Evolutionary conservation across 1,284 basidiomycete species (phyloP), one percentile per base, ranked within the genome.

Genomic region (Melampsora occidentalis): DNA sequence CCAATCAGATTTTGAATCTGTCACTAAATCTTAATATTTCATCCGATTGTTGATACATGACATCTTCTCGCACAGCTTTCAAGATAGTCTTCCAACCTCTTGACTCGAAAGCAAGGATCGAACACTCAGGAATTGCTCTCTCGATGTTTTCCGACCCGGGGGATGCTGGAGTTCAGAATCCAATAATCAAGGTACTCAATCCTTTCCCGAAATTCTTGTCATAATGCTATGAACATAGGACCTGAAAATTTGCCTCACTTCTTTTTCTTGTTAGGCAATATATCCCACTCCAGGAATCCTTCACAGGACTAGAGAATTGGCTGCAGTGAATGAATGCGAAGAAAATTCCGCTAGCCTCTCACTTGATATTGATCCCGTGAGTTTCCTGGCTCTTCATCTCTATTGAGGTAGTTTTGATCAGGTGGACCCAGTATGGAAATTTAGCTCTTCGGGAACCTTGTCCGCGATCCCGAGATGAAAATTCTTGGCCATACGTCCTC

Each of bases 211-310:
- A 28, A 4, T 22, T 12, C 5, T 39, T 5, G 22, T 25, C 49
- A 18, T 3, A 39, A 12, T 42, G 6, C 39, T 42, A 10, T 9
- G 39, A 42, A 10, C 6, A 7, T 2, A 5, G 6, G 10, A 42
- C 6, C n/a, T n/a, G n/a, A n/a, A 12, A 2, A 12, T 42, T 6
- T 5, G 12, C 39, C 2, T 10, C 10, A 18, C 35, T 53, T 28
- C 16, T 16, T 61, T 61, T 9, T 6, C 18, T 12, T 33, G 20
- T 53, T 64, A 76, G 75, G 75, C 75, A 18, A 76, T 76, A 20
- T 76, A 76, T 57, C 75, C 75, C 49, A 69, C 75, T 28, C 67
- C 65, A 65, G 75, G 75, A 28, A 65, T 69, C 31, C 67, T 76
- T 65, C 75, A 76, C 51, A 76, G 65, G 59, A 70, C 75, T 18